Base-by-base conservation (phyloP, 2,329 filamentous ascomycete species). In the Chrysosporium queenslandicum region DNA sequence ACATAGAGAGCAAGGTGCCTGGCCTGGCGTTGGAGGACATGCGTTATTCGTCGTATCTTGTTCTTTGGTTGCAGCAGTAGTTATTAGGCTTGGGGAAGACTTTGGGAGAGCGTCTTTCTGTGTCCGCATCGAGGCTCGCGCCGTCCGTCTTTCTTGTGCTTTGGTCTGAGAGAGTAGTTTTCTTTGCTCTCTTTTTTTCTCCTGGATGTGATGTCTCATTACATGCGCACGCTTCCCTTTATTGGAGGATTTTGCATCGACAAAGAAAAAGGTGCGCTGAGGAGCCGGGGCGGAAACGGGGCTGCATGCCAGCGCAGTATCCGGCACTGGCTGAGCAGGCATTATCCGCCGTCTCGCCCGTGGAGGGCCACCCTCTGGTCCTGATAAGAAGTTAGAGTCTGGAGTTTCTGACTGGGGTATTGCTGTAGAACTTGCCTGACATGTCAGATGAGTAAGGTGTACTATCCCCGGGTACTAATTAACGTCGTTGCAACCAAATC, bases 161-260 rank as follows among this genome's bases (percentile, higher is more conserved):
- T 59, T 58, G 27, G 56, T 32, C 20, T 53, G 52, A n/a, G 60
- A 60, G 2, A 62, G 59, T 46, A 59, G 51, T 55, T 63, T 65
- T 42, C 58, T 64, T 50, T 66, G 65, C 53, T 60, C 66, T 37
- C 61, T 60, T 56, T 69, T 70, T 55, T 70, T 71, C 55, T 70
- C 62, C 47, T 70, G 66, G n/a, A 71, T 68, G 60, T 71, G 69
- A 50, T 71, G 67, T 32, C 67, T 67, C 69, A 71, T 71, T 18
- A 71, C 69, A 63, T 71, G 68, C 5, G 69, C 68, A 27, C 69
- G 67, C 50, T 71, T 71, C 51, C 69, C 69, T 29, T 66, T 65
- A 16, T 66, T 70, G 2, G 68, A 70, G 2, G 69, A 69, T 49
- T 62, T 64, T 6, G 62, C 63, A 47, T 71, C 64, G 43, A 71